A percentile compares a stretch with the other conserved stretches of the same genome.
phyloP scores from a whole-genome alignment of 148 eudicot species.

The Beta vulgaris region DNA sequence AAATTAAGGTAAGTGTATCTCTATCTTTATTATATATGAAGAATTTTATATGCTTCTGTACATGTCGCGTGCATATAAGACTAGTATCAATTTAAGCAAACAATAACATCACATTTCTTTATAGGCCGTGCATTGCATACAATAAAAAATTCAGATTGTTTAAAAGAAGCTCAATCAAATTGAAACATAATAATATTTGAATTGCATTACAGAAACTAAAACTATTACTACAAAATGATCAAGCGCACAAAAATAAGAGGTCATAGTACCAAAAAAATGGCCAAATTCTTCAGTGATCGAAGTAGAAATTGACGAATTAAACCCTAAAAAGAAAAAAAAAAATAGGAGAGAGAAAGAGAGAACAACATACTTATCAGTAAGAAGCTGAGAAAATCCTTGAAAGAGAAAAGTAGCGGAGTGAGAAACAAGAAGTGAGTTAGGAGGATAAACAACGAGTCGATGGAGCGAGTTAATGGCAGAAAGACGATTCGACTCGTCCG shows the following conservation, averaged over 20 bases:
- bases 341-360: not conserved
- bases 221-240: not conserved
- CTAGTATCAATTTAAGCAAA: too few species aligned
- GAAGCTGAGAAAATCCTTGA: slow-evolving; percentile 82
- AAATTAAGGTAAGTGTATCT: too few species aligned
- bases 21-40: too few species aligned
- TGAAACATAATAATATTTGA: too few species aligned
- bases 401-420: slow-evolving; percentile 77
- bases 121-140: too few species aligned
- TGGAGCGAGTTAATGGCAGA: slow-evolving; percentile 70
- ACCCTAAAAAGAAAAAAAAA: not conserved
- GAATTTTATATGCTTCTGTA: too few species aligned
- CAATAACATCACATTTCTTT: too few species aligned
- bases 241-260: too few species aligned
- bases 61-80: too few species aligned
- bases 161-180: too few species aligned
- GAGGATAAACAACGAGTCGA: slow-evolving; percentile 66
- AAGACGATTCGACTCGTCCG: slow-evolving; percentile 58
- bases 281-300: slow-evolving; percentile 2
- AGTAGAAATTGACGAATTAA: not conserved
- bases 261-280: not conserved
- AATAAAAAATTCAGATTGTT: too few species aligned
- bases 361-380: slow-evolving; percentile 58
- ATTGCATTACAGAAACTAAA: not conserved
- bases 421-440: slow-evolving; percentile 69